phyloP scores from a whole-genome alignment of 306 rosid species.

The Biancaea sappan region DNA sequence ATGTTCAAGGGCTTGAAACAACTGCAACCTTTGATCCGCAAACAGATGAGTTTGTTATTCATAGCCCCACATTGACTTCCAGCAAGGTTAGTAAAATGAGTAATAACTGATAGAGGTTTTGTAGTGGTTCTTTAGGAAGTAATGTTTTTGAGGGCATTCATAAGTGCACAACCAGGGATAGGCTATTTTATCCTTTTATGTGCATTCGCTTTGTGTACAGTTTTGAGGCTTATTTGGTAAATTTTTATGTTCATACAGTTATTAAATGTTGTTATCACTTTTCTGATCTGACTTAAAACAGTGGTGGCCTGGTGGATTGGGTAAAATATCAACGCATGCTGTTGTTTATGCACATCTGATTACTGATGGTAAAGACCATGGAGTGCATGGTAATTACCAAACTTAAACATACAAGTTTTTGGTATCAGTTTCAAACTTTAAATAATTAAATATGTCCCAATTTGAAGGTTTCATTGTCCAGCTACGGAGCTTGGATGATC shows the following conservation, averaged over 20 bases:
- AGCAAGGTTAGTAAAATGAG: constrained; percentile 74
- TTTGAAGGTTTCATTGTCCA: constrained; percentile 90
- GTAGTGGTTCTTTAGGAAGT: constrained; percentile 13
- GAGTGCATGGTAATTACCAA: constrained; percentile 77
- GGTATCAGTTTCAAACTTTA: constrained; percentile 7
- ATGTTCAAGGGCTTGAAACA: constrained; percentile 98
- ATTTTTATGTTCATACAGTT: background rate
- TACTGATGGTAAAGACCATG: constrained; percentile 68
- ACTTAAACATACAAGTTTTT: constrained; percentile 22
- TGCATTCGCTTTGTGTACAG: constrained; percentile 14
- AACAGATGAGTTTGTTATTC: constrained; percentile 81
- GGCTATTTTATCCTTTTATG: constrained; percentile 2
- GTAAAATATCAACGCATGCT: constrained; percentile 86
- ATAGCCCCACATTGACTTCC: constrained; percentile 95
- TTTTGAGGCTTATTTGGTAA: constrained; percentile 11
- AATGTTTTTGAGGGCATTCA: constrained; percentile 16
- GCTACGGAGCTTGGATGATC: constrained; percentile 93
- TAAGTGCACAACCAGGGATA: background rate
- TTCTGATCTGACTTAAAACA: constrained; percentile 47
- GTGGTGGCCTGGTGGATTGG: constrained; percentile 99
- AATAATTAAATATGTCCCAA: constrained; percentile 23
- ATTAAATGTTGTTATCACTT: constrained; percentile 32
- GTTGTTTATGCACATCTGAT: constrained; percentile 82
- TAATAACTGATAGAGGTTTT: constrained; percentile 14
- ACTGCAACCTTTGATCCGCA: constrained; percentile 91